phyloP scores from a whole-genome alignment of 2,329 filamentous ascomycete genomes.

The Ophiognomonia clavigignenti-juglandacearum region DNA sequence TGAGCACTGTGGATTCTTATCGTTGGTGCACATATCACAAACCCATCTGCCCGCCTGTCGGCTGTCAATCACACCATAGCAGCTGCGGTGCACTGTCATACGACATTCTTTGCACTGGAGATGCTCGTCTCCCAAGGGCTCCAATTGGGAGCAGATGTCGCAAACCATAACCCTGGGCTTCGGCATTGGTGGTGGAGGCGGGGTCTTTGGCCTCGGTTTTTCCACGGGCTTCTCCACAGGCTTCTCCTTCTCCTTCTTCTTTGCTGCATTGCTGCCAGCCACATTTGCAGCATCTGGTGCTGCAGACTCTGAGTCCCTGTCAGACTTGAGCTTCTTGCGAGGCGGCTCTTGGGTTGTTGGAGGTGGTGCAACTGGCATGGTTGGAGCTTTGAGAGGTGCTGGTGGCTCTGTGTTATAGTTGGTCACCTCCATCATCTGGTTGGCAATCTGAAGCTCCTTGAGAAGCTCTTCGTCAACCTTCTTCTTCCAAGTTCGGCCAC shows the following conservation, averaged over 20 bases:
- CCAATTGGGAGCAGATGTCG: conserved; percentile 73
- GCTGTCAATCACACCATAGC: conserved; percentile 78
- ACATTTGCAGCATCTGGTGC: conserved; percentile 41
- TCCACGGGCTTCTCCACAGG: conserved; percentile 43
- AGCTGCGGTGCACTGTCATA: conserved; percentile 83
- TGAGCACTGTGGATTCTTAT: conserved; percentile 87
- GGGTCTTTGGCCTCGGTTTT: conserved; percentile 45
- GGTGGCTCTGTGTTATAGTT: conserved; percentile 30
- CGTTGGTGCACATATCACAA: conserved; percentile 94
- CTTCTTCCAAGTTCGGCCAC: conserved; percentile 79
- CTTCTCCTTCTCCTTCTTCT: conserved; percentile 46
- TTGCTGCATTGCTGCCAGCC: conserved; percentile 26
- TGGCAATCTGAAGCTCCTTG: conserved; percentile 63
- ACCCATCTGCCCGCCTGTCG: conserved; percentile 76
- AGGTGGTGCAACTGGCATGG: conserved; percentile 24
- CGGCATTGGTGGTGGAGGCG: conserved; percentile 69
- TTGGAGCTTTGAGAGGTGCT: conserved; percentile 19
- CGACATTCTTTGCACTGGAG: conserved; percentile 83
- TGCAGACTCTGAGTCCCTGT: conserved; percentile 41
- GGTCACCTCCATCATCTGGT: conserved; percentile 51
- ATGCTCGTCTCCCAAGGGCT: conserved; percentile 66
- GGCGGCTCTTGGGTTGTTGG: conserved; percentile 45
- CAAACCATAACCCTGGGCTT: conserved; percentile 77
- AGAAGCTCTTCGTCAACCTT: conserved; percentile 88
- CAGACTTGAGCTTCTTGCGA: conserved; percentile 60